phyloP scores from a whole-genome alignment of 2,329 filamentous ascomycete genomes.

The Didymella segeticola region DNA sequence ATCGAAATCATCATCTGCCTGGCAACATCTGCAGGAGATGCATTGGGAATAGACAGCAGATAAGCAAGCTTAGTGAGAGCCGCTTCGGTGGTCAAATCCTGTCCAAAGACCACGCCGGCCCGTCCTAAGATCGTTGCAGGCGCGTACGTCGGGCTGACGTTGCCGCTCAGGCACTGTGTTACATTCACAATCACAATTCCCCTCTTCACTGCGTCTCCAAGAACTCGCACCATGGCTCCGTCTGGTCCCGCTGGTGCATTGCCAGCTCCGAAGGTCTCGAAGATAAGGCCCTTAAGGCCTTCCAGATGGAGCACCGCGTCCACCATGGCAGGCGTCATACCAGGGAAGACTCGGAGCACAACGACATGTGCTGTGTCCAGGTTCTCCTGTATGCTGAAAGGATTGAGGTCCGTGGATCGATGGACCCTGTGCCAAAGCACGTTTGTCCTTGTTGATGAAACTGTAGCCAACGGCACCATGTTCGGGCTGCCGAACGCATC shows the following conservation, averaged over 20 bases:
- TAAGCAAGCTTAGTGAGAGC: constrained; percentile 91
- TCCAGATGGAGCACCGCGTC: constrained; percentile 80
- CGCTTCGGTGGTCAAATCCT: constrained; percentile 88
- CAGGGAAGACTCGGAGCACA: constrained; percentile 87
- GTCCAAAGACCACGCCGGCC: constrained; percentile 86
- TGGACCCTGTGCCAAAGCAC: constrained; percentile 82
- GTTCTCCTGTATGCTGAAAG: constrained; percentile 72
- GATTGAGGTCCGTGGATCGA: constrained; percentile 74
- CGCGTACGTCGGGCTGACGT: constrained; percentile 51
- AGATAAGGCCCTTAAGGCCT: constrained; percentile 79
- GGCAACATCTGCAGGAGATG: constrained; percentile 71
- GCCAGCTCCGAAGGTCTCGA: constrained; percentile 93
- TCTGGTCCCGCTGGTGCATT: constrained; percentile 86
- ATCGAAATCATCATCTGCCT: constrained; percentile 76
- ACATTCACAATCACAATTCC: constrained; percentile 90
- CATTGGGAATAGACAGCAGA: constrained; percentile 72
- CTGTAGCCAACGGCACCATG: constrained; percentile 77
- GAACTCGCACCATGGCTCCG: constrained; percentile 77
- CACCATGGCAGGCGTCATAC: constrained; percentile 92
- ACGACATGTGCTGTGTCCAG: constrained; percentile 89
- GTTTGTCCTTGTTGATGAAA: constrained; percentile 80
- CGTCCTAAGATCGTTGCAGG: constrained; percentile 71
- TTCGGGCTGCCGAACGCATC: constrained; percentile 92
- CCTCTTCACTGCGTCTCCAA: constrained; percentile 76
- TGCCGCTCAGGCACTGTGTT: constrained; percentile 75